A percentile compares a stretch with the other conserved stretches of the same genome.
phyloP scores from a whole-genome alignment of 2,329 filamentous ascomycete species.

The Arthrobotrys musiformis region DNA sequence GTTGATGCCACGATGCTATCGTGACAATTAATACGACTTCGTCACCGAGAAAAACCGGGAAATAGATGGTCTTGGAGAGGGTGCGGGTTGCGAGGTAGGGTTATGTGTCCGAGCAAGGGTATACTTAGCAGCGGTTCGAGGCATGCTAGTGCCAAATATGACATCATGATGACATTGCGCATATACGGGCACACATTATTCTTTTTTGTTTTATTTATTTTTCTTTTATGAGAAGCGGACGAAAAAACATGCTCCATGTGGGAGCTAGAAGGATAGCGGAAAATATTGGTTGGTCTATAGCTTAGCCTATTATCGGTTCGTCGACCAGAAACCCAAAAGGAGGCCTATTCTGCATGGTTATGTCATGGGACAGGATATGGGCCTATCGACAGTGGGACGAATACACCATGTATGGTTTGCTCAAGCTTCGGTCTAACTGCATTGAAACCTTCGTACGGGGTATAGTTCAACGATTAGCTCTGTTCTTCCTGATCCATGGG shows the following conservation, averaged over 20 bases:
- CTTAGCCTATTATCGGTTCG: slow-evolving; percentile 11
- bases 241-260: neutral
- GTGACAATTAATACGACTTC: slow-evolving; percentile 50
- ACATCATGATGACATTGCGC: slow-evolving; percentile 51
- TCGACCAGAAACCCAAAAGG: neutral
- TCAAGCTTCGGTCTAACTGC: slow-evolving; percentile 12
- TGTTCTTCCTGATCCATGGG: slow-evolving; percentile 33
- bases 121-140: slow-evolving; percentile 31
- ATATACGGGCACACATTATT: neutral
- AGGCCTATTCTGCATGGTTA: slow-evolving; percentile 32
- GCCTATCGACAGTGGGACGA: slow-evolving; percentile 16
- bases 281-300: slow-evolving; percentile 9
- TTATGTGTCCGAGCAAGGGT: slow-evolving; percentile 39
- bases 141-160: slow-evolving; percentile 49
- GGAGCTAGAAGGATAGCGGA: slow-evolving; percentile 23
- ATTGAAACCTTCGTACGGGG: slow-evolving; percentile 1
- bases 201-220: no score
- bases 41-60: slow-evolving; percentile 36
- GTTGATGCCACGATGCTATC: slow-evolving; percentile 29
- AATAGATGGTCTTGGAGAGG: slow-evolving; percentile 8
- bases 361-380: slow-evolving; percentile 37
- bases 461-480: neutral
- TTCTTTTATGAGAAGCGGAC: neutral
- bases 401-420: slow-evolving; percentile 25
- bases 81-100: slow-evolving; percentile 32